Conservation (phyloP, 176 grass and related monocot species). For the Phyllostachys edulis region DNA sequence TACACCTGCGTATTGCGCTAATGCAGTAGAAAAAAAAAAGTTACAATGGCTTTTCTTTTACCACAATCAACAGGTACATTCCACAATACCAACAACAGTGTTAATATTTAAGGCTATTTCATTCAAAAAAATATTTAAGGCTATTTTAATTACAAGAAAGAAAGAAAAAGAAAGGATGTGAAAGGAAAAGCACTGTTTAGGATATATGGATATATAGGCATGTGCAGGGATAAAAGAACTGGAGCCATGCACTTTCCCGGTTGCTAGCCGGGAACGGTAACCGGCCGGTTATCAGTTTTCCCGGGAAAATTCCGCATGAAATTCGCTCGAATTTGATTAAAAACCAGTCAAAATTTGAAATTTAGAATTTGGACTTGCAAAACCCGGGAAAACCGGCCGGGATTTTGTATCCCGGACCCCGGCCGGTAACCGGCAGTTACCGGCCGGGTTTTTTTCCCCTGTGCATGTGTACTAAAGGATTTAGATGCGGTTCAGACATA, state of each 20-base stretch:
- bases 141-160: not conserved
- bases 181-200: conserved; percentile 1
- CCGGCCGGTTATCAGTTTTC: too few relatives aligned
- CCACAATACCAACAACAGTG: conserved; percentile 1
- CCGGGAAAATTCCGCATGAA: too few relatives aligned
- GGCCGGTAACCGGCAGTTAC: too few relatives aligned
- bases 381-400: too few relatives aligned
- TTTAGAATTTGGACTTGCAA: too few relatives aligned
- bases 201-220: not conserved
- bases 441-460: too few relatives aligned
- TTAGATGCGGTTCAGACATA: not conserved
- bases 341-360: too few relatives aligned
- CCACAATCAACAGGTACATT: not conserved
- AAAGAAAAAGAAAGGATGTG: not conserved
- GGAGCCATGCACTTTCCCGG: too few relatives aligned
- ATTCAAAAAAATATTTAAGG: not conserved
- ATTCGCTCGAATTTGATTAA: too few relatives aligned
- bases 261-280: too few relatives aligned
- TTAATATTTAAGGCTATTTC: not conserved
- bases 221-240: too few relatives aligned
- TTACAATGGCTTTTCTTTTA: conserved; percentile 11
- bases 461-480: not conserved
- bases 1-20: not conserved
- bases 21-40: not conserved
- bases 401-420: too few relatives aligned